A percentile compares a stretch with the other conserved stretches of the same genome.
These are phyloP conservation scores for Psidium friedrichsthalianum DNA, from an alignment of 345 rosid genomes.

Conservation along the genomic window DNA sequence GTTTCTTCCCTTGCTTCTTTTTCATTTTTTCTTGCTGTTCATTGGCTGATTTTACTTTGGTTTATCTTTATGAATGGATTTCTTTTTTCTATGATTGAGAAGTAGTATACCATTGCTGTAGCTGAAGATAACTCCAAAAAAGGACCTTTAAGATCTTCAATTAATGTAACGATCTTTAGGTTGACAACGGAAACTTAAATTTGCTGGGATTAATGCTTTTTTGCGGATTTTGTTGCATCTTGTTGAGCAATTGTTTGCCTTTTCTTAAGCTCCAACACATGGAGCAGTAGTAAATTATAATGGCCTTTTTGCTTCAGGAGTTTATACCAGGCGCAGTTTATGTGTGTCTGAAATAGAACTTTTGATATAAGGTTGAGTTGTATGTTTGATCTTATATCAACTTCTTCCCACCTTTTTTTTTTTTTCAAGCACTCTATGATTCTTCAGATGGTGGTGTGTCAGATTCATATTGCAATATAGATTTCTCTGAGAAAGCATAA, in stretches of 20 bases:
- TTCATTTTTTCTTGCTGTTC: not conserved
- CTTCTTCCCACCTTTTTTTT: not conserved
- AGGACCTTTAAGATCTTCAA: not conserved
- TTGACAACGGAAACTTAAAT: not conserved
- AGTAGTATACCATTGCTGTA: not conserved
- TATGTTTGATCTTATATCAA: not conserved
- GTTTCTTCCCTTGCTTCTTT: not conserved
- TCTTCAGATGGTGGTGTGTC: not conserved
- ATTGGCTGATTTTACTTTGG: not conserved
- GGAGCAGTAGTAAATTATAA: not conserved
- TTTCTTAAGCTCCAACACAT: not conserved
- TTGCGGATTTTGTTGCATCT: not conserved
- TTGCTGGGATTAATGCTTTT: not conserved
- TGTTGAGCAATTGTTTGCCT: not conserved
- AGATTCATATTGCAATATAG: not conserved
- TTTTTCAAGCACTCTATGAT: not conserved
- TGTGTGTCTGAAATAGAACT: not conserved
- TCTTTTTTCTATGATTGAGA: not conserved
- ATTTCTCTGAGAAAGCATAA: not conserved
- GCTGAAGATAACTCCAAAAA: not conserved
- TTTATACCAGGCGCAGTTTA: not conserved
- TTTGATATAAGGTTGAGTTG: not conserved
- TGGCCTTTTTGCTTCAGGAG: not conserved
- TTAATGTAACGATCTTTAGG: not conserved
- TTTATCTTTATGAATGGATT: not conserved